A percentile compares a stretch with the other conserved stretches of the same genome.
Conservation (phyloP, 805 yeast species). For the Danielia reshetovae region DNA sequence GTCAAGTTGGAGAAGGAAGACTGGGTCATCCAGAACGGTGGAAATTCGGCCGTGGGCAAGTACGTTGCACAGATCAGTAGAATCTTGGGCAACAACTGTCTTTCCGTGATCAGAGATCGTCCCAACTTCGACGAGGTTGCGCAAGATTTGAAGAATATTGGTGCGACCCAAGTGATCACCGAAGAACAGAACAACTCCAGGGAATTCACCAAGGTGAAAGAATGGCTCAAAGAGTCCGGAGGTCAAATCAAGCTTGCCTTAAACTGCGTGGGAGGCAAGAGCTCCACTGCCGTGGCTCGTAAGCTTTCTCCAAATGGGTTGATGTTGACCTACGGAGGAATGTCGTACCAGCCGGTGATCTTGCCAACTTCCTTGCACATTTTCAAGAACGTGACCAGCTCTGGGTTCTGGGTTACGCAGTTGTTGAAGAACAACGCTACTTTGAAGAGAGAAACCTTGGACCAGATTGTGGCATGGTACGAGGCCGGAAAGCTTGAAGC, state of each 20-base stretch:
- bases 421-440: conserved; percentile 32
- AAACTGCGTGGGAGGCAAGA: conserved; percentile 92
- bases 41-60: conserved; percentile 91
- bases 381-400: conserved; percentile 79
- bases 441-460: conserved; percentile 34
- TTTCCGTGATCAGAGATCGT: conserved; percentile 85
- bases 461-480: conserved; percentile 39
- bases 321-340: conserved; percentile 92
- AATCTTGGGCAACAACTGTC: conserved; percentile 72
- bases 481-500: conserved; percentile 35
- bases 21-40: conserved; percentile 96
- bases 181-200: conserved; percentile 77
- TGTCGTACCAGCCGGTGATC: conserved; percentile 94
- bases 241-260: conserved; percentile 70
- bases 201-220: conserved; percentile 57
- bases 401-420: conserved; percentile 91
- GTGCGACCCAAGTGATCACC: conserved; percentile 87
- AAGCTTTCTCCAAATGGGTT: conserved; percentile 72
- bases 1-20: conserved; percentile 55
- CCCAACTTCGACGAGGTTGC: conserved; percentile 62
- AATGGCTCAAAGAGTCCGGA: conserved; percentile 45
- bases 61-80: conserved; percentile 86
- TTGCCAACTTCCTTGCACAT: conserved; percentile 86
- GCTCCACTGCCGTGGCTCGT: conserved; percentile 76
- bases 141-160: conserved; percentile 50